Conservation (phyloP, 2,329 filamentous ascomycete genomes). For the Hypoxylon sp. region DNA sequence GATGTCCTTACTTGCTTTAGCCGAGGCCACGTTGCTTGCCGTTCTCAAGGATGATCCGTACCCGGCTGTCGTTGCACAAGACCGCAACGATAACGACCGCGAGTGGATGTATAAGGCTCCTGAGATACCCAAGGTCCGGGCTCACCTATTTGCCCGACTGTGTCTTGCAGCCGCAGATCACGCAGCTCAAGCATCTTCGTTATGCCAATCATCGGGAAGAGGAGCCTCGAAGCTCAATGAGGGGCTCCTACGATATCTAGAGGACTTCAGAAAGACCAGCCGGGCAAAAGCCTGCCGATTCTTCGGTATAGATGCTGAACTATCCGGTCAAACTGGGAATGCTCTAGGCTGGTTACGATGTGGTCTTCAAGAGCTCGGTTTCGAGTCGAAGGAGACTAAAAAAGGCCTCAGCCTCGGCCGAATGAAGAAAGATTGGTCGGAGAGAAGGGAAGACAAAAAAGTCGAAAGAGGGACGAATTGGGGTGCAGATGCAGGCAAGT, state of each 20-base stretch:
- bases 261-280: conserved; percentile 80
- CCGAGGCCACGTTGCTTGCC: conserved; percentile 90
- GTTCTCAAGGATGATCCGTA: conserved; percentile 97
- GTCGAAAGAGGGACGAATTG: conserved; percentile 80
- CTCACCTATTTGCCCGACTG: conserved; percentile 87
- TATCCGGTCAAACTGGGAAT: conserved; percentile 83
- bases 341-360: conserved; percentile 90
- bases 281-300: conserved; percentile 91
- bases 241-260: conserved; percentile 78
- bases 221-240: conserved; percentile 70
- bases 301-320: conserved; percentile 89
- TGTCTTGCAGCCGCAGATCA: conserved; percentile 92
- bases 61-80: conserved; percentile 83
- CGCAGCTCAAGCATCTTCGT: conserved; percentile 77
- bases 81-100: conserved; percentile 84
- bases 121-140: conserved; percentile 88
- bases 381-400: conserved; percentile 67
- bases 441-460: conserved; percentile 83
- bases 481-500: conserved; percentile 86
- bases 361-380: conserved; percentile 80
- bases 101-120: conserved; percentile 98
- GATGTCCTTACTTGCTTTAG: conserved; percentile 78
- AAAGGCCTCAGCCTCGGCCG: conserved; percentile 66
- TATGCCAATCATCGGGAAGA: conserved; percentile 60
- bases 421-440: conserved; percentile 77